A percentile compares a stretch with the other conserved stretches of the same genome.
Evolutionary conservation across 306 rosid species (phyloP).

Genomic region (Hippophae gyantsensis): DNA sequence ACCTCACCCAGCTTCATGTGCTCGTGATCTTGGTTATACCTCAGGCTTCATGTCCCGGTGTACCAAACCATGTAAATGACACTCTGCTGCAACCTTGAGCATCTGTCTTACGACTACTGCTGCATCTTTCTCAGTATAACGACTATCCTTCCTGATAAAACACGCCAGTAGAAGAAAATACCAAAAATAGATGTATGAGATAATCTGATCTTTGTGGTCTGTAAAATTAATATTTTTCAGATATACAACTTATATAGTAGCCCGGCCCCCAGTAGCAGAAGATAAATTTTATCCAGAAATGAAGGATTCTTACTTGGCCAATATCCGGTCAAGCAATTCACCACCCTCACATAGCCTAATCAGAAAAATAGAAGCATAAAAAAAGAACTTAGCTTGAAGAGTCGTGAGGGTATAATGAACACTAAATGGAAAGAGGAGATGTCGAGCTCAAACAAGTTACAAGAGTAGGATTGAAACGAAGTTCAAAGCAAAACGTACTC

Average conservation of each 20-base stretch:
- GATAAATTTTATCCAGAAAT: slow-evolving; percentile 10
- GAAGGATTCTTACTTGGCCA: slow-evolving; percentile 68
- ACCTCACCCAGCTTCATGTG: slow-evolving; percentile 9
- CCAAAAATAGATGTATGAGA: slow-evolving; percentile 13
- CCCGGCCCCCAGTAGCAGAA: not conserved
- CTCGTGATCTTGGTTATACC: slow-evolving; percentile 32
- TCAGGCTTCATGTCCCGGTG: slow-evolving; percentile 99
- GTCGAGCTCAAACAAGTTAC: slow-evolving; percentile 15
- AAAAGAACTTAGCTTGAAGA: slow-evolving; percentile 6
- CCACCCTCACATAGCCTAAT: slow-evolving; percentile 97
- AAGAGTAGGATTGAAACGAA: slow-evolving; percentile 11
- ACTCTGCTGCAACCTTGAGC: slow-evolving; percentile 97
- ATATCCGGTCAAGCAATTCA: slow-evolving; percentile 86
- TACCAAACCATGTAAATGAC: slow-evolving; percentile 97
- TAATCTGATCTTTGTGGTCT: slow-evolving; percentile 5
- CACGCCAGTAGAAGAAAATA: slow-evolving; percentile 19
- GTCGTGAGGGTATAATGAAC: not conserved
- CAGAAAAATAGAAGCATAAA: slow-evolving; percentile 4
- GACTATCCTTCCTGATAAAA: slow-evolving; percentile 82
- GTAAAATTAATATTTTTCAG: slow-evolving; percentile 8
- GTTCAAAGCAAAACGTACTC: slow-evolving; percentile 53
- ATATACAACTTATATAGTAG: slow-evolving; percentile 5
- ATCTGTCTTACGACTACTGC: slow-evolving; percentile 95
- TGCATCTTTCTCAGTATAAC: slow-evolving; percentile 90
- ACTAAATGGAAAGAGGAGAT: slow-evolving; percentile 4